Percentiles rank a stretch among this genome's conserved stretches.
Evolutionary conservation across 75 land plant species (phyloP).

Genomic region (Azolla pinnata): DNA sequence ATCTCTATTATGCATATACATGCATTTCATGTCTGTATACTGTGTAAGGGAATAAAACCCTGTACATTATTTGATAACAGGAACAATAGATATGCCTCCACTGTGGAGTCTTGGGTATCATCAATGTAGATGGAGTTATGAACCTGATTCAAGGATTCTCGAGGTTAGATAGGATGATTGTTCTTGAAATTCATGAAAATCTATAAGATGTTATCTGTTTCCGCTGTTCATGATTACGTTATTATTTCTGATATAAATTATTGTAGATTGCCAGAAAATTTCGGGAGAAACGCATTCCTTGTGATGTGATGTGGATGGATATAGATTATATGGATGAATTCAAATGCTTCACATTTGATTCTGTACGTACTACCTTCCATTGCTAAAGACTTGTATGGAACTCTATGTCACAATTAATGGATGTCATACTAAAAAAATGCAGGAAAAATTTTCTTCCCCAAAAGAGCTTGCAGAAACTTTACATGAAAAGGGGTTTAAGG

Average conservation of each 20-base stretch:
- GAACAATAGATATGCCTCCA: conserved; percentile 87
- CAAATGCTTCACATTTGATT: conserved; percentile 88
- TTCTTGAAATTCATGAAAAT: too few species aligned
- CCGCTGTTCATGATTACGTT: background rate
- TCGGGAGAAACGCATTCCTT: conserved; percentile 70
- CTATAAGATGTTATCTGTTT: too few species aligned
- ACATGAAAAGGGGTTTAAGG: conserved; percentile 65
- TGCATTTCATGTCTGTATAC: too few species aligned
- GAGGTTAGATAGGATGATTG: too few species aligned
- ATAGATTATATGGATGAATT: conserved; percentile 98
- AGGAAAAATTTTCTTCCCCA: conserved; percentile 77
- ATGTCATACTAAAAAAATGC: conserved; percentile 1
- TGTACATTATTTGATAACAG: conserved; percentile 25
- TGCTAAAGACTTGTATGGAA: too few species aligned
- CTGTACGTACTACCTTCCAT: conserved; percentile 37
- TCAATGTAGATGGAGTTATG: conserved; percentile 96
- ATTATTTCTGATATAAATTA: background rate
- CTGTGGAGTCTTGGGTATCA: conserved; percentile 95
- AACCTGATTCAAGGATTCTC: conserved; percentile 53
- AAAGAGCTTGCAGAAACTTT: conserved; percentile 51
- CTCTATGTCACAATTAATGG: background rate
- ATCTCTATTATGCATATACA: too few species aligned
- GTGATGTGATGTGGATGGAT: conserved; percentile 99
- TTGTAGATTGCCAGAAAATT: conserved; percentile 62
- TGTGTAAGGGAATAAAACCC: too few species aligned